Evolutionary conservation across 1,284 basidiomycete species (phyloP), one percentile per base, ranked within the genome.

Genomic region (Cryptococcus wingfieldii): DNA sequence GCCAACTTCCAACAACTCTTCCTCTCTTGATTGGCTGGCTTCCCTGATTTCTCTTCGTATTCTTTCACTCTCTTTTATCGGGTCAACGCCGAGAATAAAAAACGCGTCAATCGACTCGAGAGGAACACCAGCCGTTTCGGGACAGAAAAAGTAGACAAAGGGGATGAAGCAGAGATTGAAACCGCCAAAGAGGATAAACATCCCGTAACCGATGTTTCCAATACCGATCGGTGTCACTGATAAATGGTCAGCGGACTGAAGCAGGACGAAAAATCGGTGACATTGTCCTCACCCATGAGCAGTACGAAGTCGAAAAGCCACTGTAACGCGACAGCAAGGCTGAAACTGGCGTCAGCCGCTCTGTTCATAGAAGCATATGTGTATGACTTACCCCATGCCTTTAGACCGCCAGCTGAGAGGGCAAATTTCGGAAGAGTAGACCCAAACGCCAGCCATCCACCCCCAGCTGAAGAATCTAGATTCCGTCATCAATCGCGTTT

Each of bases 101-200:
- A 63, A 56, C 23, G 49, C 51, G 48, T 63, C 61, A 44, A 63
- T 63, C 10, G 55, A 44, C 43, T 63, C 61, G 25, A 63, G 55
- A 13, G 58, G 61, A 13, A 63, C 53, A 16, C 58, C 58, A 28
- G 61, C 61, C 19, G 61, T 63, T 52, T 63, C 61, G 14, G 61
- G 61, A 38, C 56, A 63, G 54, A 41, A 63, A 34, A 73, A 62
- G 60, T 78, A 79, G n/a, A 80, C 77, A 43, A 81, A 68, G 3
- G 79, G 79, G 14, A 80, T 77, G 77, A 79, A 81, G 54, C 77
- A 72, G 34, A 79, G 77, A 63, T 81, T 81, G 62, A 80, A 78
- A 28, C 78, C 68, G 10, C 79, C 79, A 61, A 81, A 82, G 39
- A 81, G 79, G 62, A 81, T 77, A 69, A 80, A 81, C 6, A 81